Evolutionary conservation across 768 basidiomycete genomes (phyloP), one percentile per base, ranked within the genome.

Genomic region (Hirschioporus abietinus): DNA sequence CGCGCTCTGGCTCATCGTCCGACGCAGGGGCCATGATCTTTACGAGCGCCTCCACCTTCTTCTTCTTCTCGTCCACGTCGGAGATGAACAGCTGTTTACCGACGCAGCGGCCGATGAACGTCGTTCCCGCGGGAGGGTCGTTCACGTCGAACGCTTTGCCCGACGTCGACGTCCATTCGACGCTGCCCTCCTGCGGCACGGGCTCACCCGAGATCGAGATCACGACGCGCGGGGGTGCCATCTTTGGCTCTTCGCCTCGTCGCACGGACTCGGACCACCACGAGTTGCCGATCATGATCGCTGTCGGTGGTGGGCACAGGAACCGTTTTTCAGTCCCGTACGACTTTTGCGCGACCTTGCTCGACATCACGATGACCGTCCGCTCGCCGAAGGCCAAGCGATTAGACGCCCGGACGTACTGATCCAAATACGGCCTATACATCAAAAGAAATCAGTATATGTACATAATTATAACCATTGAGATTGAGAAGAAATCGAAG

Each of bases 321-420:
- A 96, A 96, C 59, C 96, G 85, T 77, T 97, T 97, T 77, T 98
- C 96, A 20, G 91, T 95, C 42, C 95, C 96, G 74, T 98, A 99
- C 9, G 93, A 95, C 75, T 98, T 96, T 81, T 99, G 96, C 2
- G 94, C 96, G 34, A 98, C 95, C 74, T 92, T 95, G 75, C 92
- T 94, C n/a, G 94, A 96, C 92, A 97, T 95, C 72, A 99, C 91
- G 68, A 98, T 91, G 68, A 99, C 87, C 4, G 95, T 94, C 62
- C 95, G 88, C 76, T 98, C 96, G 63, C 96, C 96, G 71, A 91
- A 91, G 1, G 91, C 91, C 60, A 97, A 84, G 34, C 95, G 86
- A 75, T 96, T 96, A 52, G 87, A 82, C 24, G 95, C 86, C 35
- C 88, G 85, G 63, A 95, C 86, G 74, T 95, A 98, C 71, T 92